phyloP scores from a whole-genome alignment of 2,329 filamentous ascomycete genomes.

The Tolypocladium nubicola region DNA sequence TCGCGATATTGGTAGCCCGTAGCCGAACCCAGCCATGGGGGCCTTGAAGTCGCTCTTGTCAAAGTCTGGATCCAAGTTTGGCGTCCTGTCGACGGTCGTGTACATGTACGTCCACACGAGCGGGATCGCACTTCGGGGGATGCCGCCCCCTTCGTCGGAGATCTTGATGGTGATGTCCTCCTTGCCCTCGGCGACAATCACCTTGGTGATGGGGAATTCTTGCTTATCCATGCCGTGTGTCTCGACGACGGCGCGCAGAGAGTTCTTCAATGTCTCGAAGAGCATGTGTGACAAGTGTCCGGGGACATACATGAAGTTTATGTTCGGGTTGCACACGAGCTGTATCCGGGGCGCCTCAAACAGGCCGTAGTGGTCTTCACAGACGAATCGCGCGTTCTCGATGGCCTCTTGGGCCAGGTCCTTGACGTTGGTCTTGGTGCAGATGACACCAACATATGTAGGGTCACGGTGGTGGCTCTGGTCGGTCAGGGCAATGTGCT shows the following conservation, averaged over 20 bases:
- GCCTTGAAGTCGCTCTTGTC: slow-evolving; percentile 99
- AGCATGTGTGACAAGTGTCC: slow-evolving; percentile 99
- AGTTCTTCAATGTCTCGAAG: slow-evolving; percentile 98
- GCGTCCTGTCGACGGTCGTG: slow-evolving; percentile 93
- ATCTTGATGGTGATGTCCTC: slow-evolving; percentile 99
- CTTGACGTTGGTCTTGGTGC: slow-evolving; percentile 93
- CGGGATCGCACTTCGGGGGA: slow-evolving; percentile 84
- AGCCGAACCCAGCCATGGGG: slow-evolving; percentile 98
- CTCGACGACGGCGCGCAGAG: slow-evolving; percentile 90
- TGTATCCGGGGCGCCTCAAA: slow-evolving; percentile 96
- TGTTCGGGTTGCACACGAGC: slow-evolving; percentile 84
- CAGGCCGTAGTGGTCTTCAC: slow-evolving; percentile 94
- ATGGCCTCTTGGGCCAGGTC: slow-evolving; percentile 96
- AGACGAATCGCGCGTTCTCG: slow-evolving; percentile 97
- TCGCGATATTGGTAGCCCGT: slow-evolving; percentile 86
- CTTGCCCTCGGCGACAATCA: slow-evolving; percentile 93
- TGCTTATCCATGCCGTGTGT: slow-evolving; percentile 91
- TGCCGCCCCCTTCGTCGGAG: slow-evolving; percentile 91
- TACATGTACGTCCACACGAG: slow-evolving; percentile 99
- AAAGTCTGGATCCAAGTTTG: slow-evolving; percentile 91
- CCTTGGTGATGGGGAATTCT: slow-evolving; percentile 91
- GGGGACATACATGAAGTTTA: slow-evolving; percentile 99
- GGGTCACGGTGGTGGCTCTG: slow-evolving; percentile 83
- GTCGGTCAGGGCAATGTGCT: slow-evolving; percentile 94
- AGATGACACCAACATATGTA: slow-evolving; percentile 96